Base-by-base conservation (phyloP, 176 grass and related monocot species). In the Zoysia pacifica region DNA sequence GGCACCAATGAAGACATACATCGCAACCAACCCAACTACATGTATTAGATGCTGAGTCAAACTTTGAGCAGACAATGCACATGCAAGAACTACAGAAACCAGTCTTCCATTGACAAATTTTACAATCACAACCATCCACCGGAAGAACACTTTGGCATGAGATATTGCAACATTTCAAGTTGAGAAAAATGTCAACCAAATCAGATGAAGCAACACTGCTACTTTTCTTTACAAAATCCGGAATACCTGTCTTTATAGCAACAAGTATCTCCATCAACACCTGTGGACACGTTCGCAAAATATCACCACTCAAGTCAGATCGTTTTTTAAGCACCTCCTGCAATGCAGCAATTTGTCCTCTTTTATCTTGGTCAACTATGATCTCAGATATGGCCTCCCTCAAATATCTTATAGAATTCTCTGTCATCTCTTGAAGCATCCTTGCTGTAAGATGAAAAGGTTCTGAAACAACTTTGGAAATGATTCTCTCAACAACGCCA, bases 351-450 rank as follows among this genome's bases (percentile, higher is more conserved):
- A 91, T 69, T 20, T 94, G 81, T 20, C 79, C 81, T 79, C 70
- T 94, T 94, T 89, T 94, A 55, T 91, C 84, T 76, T 78, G 67
- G 87, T 78, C 79, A 6, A 81, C 81, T 76, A 98, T 81, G 77
- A 94, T 91, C 20, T 98, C 96, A 90, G 81, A 91, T 80, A 98
- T 94, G 28, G 92, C 85, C 73, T 98, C 84, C 86, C 85, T 98
- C 77, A 98, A 71, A 80, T 91, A 98, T 70, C 81, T 79, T 80
- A 93, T 80, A 75, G 96, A 98, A 81, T 79, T 91, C 38, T 86
- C 88, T 43, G 92, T 93, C 96, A 98, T 98, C 81, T 94, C 92
- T 76, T 93, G 92, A 94, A 98, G 92, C 92, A 98, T 94, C 80
- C 92, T 92, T 80, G 81, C 90, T 48, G 84, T 89, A 62, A 86